A percentile compares a stretch with the other conserved stretches of the same genome.
phyloP scores from a whole-genome alignment of 768 basidiomycete species.

The Mycena chlorophos region DNA sequence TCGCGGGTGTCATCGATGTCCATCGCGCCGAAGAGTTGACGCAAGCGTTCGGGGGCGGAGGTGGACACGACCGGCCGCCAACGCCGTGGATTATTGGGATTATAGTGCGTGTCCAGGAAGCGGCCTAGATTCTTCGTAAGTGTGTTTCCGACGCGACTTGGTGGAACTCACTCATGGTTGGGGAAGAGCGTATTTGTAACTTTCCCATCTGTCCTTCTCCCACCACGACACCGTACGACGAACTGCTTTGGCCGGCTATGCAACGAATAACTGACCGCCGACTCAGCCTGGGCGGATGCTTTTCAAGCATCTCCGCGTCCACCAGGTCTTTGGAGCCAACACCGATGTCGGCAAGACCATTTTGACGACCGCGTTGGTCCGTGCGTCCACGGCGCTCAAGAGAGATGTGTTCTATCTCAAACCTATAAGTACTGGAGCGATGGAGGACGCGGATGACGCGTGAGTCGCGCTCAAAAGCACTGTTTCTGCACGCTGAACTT shows the following conservation, averaged over 20 bases:
- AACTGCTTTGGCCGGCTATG: conserved; percentile 3
- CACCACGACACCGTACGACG: conserved; percentile 7
- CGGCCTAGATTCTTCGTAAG: too few relatives aligned
- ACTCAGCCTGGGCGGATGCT: conserved; percentile 49
- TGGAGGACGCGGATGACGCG: conserved; percentile 82
- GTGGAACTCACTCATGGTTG: too few relatives aligned
- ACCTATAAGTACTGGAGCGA: conserved; percentile 87
- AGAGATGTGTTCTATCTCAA: conserved; percentile 72
- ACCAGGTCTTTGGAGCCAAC: conserved; percentile 94
- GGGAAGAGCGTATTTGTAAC: too few relatives aligned
- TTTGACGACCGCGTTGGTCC: conserved; percentile 78
- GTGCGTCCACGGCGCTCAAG: conserved; percentile 64
- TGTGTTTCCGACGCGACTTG: too few relatives aligned
- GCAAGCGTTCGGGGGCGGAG: not conserved
- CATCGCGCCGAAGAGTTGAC: not conserved
- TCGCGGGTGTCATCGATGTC: not conserved
- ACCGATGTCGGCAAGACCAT: conserved; percentile 97
- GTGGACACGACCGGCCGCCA: not conserved
- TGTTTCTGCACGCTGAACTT: conserved; percentile 1
- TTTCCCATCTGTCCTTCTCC: too few relatives aligned
- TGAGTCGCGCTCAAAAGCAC: conserved; percentile 36
- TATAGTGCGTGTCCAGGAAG: too few relatives aligned
- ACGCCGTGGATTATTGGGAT: too few relatives aligned
- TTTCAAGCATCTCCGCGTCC: conserved; percentile 80
- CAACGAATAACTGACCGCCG: not conserved